These are phyloP conservation scores for Aspergillus sp. DNA, from an alignment of 2,329 filamentous ascomycete genomes.

Conservation along the genomic window DNA sequence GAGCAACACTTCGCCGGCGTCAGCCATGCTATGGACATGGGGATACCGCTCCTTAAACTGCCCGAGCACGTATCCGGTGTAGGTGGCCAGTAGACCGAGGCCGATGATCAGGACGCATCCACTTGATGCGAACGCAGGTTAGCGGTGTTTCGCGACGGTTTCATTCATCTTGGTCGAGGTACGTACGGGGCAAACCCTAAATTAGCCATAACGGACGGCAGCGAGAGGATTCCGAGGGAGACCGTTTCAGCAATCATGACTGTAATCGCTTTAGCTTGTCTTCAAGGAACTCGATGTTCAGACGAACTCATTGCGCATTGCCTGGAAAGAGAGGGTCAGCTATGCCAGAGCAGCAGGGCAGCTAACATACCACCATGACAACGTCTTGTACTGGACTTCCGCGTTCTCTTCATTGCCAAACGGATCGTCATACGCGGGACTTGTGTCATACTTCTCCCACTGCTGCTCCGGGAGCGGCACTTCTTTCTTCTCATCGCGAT, in stretches of 20 bases:
- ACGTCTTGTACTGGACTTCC: slow-evolving; percentile 37
- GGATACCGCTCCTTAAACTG: neutral
- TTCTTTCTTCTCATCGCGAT: neutral
- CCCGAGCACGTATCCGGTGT: neutral
- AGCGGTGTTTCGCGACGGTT: no score
- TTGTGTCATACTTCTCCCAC: slow-evolving; percentile 5
- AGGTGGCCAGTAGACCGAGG: neutral
- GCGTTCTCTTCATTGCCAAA: slow-evolving; percentile 3
- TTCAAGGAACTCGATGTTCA: neutral
- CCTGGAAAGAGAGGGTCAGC: slow-evolving; percentile 7
- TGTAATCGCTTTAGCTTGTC: slow-evolving; percentile 1
- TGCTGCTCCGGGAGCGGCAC: neutral
- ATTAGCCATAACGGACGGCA: slow-evolving; percentile 40
- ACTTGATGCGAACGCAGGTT: slow-evolving; percentile 27
- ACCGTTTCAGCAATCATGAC: slow-evolving; percentile 48
- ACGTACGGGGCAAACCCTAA: slow-evolving; percentile 41
- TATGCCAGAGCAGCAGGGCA: neutral
- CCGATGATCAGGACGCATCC: slow-evolving; percentile 16
- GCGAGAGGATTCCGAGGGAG: slow-evolving; percentile 43
- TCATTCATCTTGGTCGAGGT: neutral
- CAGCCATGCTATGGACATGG: slow-evolving; percentile 23
- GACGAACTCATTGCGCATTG: slow-evolving; percentile 23
- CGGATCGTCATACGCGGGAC: slow-evolving; percentile 16
- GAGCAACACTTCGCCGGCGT: slow-evolving; percentile 45
- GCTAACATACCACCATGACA: slow-evolving; percentile 22